phyloP scores from a whole-genome alignment of 2,329 filamentous ascomycete species.

The Stagonosporopsis vannaccii region DNA sequence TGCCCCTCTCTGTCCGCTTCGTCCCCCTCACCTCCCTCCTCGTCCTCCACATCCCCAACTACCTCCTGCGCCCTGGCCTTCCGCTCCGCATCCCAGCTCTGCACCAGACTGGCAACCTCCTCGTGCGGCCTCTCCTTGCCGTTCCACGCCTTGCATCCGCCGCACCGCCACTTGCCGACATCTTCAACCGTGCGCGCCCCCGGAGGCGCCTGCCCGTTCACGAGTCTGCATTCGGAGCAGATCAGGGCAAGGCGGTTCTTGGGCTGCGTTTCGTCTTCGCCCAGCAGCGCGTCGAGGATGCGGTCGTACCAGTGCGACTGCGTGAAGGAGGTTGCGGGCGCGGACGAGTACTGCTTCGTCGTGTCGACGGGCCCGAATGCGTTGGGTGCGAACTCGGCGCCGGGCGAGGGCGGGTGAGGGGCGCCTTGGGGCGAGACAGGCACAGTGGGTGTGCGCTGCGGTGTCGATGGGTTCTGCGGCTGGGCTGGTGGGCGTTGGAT shows the following conservation, averaged over 20 bases:
- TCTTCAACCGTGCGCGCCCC: conserved; percentile 80
- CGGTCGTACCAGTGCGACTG: conserved; percentile 88
- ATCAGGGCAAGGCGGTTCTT: conserved; percentile 92
- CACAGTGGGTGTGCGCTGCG: conserved; percentile 29
- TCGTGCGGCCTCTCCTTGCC: conserved; percentile 79
- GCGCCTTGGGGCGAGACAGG: conserved; percentile 29
- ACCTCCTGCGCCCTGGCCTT: conserved; percentile 36
- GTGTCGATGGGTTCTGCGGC: conserved; percentile 40
- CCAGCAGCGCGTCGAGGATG: conserved; percentile 87
- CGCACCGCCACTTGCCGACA: conserved; percentile 86
- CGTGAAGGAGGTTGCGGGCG: conserved; percentile 48
- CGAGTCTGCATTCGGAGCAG: conserved; percentile 80
- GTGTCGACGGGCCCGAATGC: conserved; percentile 59
- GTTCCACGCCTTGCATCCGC: conserved; percentile 82
- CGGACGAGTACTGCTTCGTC: conserved; percentile 40
- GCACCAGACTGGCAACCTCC: conserved; percentile 56
- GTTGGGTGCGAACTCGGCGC: conserved; percentile 77
- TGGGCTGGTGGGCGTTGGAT: conserved; percentile 55
- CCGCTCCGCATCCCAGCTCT: conserved; percentile 61
- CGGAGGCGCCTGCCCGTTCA: conserved; percentile 95
- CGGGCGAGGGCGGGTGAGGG: conserved; percentile 33
- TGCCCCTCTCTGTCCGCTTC: conserved; percentile 32
- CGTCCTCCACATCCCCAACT: conserved; percentile 33
- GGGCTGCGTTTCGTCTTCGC: conserved; percentile 90
- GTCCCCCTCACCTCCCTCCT: conserved; percentile 26